A percentile compares a stretch with the other conserved stretches of the same genome.
These are phyloP conservation scores for Coemansia sp. DNA, from an alignment of 192 early-diverging fungal genomes.

Conservation along the genomic window DNA sequence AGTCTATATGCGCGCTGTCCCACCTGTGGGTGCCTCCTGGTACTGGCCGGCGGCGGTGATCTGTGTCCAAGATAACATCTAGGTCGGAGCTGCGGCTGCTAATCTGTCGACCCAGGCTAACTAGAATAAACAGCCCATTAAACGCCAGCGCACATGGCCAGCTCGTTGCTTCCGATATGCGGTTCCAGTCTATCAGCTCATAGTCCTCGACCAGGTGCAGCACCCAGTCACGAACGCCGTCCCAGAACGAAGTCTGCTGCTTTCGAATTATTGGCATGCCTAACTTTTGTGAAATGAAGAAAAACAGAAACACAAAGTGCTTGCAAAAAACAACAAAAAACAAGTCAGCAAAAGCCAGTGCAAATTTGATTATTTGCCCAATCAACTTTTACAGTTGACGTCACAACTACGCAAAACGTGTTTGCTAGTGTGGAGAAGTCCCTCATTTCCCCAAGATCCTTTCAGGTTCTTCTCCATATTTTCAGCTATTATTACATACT, in stretches of 20 bases:
- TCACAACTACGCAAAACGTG: background rate
- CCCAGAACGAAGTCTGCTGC: constrained; percentile 39
- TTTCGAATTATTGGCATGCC: constrained; percentile 36
- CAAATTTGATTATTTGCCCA: background rate
- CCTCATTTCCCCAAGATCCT: constrained; percentile 4
- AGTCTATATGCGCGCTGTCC: constrained; percentile 4
- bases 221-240: constrained; percentile 47
- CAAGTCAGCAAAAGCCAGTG: background rate
- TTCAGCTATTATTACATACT: background rate
- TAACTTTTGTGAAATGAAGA: background rate
- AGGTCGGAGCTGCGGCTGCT: constrained; percentile 10
- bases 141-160: constrained; percentile 49
- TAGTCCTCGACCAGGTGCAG: constrained; percentile 48
- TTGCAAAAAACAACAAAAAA: constrained; percentile 1
- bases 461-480: background rate
- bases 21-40: constrained; percentile 10
- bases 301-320: background rate
- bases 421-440: constrained; percentile 1
- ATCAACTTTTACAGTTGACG: background rate
- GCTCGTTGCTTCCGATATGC: constrained; percentile 44
- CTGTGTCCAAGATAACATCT: constrained; percentile 27
- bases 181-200: constrained; percentile 54
- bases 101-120: constrained; percentile 27
- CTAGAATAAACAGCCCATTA: constrained; percentile 39
- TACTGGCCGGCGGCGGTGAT: constrained; percentile 12